These are phyloP conservation scores for Sphaerobolus stellatus DNA, from an alignment of 1,284 basidiomycete genomes.

Conservation along the genomic window DNA sequence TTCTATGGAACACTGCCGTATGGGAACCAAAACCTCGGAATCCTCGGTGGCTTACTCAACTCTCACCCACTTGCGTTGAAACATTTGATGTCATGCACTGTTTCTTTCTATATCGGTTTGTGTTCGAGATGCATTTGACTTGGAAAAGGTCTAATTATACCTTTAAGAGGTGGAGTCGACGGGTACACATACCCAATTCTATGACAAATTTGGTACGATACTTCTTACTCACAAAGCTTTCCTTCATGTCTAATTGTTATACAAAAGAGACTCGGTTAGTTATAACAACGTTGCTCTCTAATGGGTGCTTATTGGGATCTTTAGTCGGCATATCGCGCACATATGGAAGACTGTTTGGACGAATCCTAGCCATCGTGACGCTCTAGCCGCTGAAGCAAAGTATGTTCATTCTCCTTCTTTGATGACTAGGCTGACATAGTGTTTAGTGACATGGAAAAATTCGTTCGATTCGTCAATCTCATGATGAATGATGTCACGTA, in stretches of 20 bases:
- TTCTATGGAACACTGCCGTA: constrained; percentile 82
- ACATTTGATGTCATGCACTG: constrained; percentile 88
- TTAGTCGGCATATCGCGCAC: constrained; percentile 79
- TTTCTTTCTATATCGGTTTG: constrained; percentile 93
- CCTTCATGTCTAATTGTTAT: constrained; percentile 3
- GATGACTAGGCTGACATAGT: constrained; percentile 3
- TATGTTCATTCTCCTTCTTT: constrained; percentile 38
- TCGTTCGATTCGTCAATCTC: constrained; percentile 94
- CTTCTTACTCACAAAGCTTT: constrained; percentile 13
- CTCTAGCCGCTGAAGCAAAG: constrained; percentile 76
- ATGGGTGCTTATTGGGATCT: constrained; percentile 14
- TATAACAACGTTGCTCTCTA: neutral
- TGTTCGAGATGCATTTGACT: neutral
- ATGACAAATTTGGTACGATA: constrained; percentile 90
- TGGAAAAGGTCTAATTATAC: neutral
- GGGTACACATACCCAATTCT: constrained; percentile 97
- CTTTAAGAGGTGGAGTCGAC: constrained; percentile 93
- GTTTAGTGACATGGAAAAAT: constrained; percentile 80
- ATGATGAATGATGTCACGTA: constrained; percentile 99
- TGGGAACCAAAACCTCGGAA: constrained; percentile 73
- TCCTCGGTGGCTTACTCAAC: constrained; percentile 82
- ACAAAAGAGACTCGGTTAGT: constrained; percentile 11
- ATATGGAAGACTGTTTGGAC: constrained; percentile 88
- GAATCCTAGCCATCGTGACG: constrained; percentile 83
- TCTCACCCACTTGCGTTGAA: constrained; percentile 82